Percentiles rank a stretch among this genome's conserved stretches.
Evolutionary conservation across 177 flowering plant species (phyloP).

Genomic region (Tripterygium wilfordii): DNA sequence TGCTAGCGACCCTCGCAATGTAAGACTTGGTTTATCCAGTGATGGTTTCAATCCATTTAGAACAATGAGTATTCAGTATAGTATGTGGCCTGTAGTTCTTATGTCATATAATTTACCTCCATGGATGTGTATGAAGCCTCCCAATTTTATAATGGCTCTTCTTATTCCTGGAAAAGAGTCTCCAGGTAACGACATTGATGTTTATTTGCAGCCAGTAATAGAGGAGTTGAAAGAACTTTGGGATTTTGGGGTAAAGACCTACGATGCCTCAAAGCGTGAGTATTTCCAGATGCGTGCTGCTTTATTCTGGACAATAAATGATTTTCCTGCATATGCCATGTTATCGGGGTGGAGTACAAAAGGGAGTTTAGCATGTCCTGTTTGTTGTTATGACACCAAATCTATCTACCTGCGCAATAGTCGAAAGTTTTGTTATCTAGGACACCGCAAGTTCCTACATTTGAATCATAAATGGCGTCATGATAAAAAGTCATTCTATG

Average conservation of each 20-base stretch:
- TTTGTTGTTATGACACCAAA: neutral
- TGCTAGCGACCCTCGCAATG: neutral
- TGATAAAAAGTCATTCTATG: neutral
- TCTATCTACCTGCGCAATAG: neutral
- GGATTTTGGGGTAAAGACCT: neutral
- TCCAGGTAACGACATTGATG: neutral
- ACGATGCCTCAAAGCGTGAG: neutral
- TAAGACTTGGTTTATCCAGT: neutral
- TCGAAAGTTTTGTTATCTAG: neutral
- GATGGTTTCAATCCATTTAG: constrained; percentile 9
- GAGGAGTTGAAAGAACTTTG: constrained; percentile 1
- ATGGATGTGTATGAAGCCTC: constrained; percentile 1
- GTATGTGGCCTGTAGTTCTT: neutral
- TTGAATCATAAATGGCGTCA: neutral
- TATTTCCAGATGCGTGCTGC: neutral
- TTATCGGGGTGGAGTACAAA: constrained; percentile 4
- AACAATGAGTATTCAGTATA: neutral
- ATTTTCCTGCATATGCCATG: neutral
- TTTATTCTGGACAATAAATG: constrained; percentile 3
- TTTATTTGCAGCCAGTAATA: neutral
- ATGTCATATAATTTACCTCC: neutral
- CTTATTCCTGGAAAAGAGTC: neutral
- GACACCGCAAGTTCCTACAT: neutral
- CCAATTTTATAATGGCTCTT: neutral
- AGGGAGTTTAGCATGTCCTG: neutral